These are phyloP conservation scores for Talinum fruticosum DNA, from an alignment of 148 eudicot genomes.

Conservation along the genomic window DNA sequence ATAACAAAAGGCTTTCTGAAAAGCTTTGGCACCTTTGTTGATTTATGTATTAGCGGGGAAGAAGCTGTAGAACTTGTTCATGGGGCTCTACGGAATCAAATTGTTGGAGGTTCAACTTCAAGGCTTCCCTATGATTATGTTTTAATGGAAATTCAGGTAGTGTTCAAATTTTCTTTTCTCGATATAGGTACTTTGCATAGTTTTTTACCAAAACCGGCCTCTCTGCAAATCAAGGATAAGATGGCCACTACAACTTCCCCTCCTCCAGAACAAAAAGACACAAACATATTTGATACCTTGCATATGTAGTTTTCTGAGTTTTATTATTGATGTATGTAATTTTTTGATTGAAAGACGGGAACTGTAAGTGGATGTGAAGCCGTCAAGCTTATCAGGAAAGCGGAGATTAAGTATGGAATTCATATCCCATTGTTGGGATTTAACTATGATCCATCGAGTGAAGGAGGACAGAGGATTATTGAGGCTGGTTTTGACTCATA, in stretches of 20 bases:
- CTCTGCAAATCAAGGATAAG: not conserved
- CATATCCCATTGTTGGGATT: constrained; percentile 54
- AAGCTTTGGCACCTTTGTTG: constrained; percentile 39
- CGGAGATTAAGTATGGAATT: constrained; percentile 38
- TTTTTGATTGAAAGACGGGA: constrained; percentile 40
- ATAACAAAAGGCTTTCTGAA: constrained; percentile 17
- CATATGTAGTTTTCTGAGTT: not conserved
- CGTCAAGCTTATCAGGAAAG: constrained; percentile 43
- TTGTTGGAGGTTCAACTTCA: constrained; percentile 17
- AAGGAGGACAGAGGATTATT: constrained; percentile 30
- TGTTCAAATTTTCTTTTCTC: not conserved
- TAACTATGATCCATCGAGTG: constrained; percentile 42
- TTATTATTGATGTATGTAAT: not conserved
- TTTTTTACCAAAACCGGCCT: not conserved
- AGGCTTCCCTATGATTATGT: constrained; percentile 51
- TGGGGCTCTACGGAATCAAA: constrained; percentile 28
- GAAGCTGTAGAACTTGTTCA: constrained; percentile 46
- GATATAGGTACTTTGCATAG: not conserved
- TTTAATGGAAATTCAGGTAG: constrained; percentile 75
- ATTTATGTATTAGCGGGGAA: constrained; percentile 40
- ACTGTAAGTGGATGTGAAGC: constrained; percentile 56
- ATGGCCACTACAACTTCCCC: not conserved
- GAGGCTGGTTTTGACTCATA: constrained; percentile 46
- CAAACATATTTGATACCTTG: not conserved
- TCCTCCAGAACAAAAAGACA: no score